These are phyloP conservation scores for Podila horticola DNA, from an alignment of 192 early-diverging fungal species.

Conservation along the genomic window DNA sequence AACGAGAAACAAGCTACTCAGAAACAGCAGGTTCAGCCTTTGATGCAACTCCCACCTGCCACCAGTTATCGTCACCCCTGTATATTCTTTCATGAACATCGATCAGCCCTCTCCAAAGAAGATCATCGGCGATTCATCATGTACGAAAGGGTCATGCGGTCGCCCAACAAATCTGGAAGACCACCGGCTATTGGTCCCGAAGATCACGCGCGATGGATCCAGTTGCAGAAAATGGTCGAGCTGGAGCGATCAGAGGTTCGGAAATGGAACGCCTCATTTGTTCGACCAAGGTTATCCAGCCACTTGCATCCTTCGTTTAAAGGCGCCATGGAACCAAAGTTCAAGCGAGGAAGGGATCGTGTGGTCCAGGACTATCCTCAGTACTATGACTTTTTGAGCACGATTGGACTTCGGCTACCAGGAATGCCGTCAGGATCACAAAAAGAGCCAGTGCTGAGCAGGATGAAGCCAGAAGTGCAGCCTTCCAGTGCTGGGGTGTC, in stretches of 20 bases:
- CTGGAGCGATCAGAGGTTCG: constrained; percentile 25
- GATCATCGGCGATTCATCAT: constrained; percentile 37
- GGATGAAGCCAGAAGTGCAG: neutral
- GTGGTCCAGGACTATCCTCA: constrained; percentile 36
- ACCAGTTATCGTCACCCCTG: constrained; percentile 27
- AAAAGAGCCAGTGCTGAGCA: constrained; percentile 30
- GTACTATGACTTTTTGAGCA: constrained; percentile 32
- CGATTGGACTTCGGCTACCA: constrained; percentile 25
- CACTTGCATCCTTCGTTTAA: constrained; percentile 21
- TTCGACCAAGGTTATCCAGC: constrained; percentile 18
- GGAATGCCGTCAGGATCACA: constrained; percentile 12
- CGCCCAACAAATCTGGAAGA: neutral
- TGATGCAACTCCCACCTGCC: neutral
- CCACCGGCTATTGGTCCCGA: constrained; percentile 12
- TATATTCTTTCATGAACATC: constrained; percentile 23
- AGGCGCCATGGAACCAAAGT: constrained; percentile 29
- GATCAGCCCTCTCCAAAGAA: constrained; percentile 28
- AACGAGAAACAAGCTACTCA: neutral
- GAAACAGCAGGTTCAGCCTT: constrained; percentile 8
- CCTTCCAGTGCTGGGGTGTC: neutral
- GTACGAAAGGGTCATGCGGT: constrained; percentile 20
- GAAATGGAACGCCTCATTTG: constrained; percentile 24
- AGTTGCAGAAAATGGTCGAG: constrained; percentile 26
- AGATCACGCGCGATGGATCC: constrained; percentile 19
- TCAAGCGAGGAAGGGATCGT: constrained; percentile 14